A percentile compares a stretch with the other conserved stretches of the same genome.
Evolutionary conservation across 2,329 filamentous ascomycete species (phyloP).

Genomic region (Verticillium albo-atrum): DNA sequence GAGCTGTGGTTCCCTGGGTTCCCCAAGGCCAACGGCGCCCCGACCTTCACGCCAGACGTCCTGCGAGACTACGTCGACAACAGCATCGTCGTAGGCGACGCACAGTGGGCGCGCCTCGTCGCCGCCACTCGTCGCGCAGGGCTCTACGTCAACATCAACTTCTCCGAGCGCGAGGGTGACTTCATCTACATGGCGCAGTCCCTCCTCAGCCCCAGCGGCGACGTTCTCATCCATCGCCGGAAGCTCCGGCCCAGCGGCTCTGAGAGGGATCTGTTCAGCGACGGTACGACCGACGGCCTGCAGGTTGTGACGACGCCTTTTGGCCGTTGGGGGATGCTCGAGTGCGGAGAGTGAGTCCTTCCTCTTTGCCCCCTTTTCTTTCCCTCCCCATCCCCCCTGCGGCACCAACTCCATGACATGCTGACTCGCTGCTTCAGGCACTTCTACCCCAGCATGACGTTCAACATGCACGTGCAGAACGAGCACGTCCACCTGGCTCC

Average conservation of each 20-base stretch:
- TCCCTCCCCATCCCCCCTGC: background rate
- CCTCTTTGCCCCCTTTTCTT: background rate
- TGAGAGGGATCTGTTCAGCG: conserved; percentile 45
- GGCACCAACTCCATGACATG: background rate
- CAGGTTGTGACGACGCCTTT: conserved; percentile 32
- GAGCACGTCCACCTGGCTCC: conserved; percentile 1
- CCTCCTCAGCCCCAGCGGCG: conserved; percentile 34
- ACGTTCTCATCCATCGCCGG: conserved; percentile 32
- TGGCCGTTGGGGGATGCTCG: conserved; percentile 38
- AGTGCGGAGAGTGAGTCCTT: conserved; percentile 38
- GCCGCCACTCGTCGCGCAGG: background rate
- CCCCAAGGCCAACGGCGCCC: too few species aligned
- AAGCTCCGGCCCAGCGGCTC: conserved; percentile 51
- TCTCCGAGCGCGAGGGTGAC: conserved; percentile 31
- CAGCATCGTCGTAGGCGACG: background rate
- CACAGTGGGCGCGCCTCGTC: background rate
- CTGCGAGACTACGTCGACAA: conserved; percentile 1
- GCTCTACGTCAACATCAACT: conserved; percentile 13
- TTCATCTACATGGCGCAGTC: conserved; percentile 41
- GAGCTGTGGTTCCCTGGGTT: conserved; percentile 6
- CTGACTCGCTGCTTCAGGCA: background rate
- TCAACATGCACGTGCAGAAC: conserved; percentile 4
- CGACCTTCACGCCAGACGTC: background rate
- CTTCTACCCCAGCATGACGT: conserved; percentile 3
- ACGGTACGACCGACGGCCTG: conserved; percentile 33